A percentile compares a stretch with the other conserved stretches of the same genome.
phyloP scores from a whole-genome alignment of 2,329 filamentous ascomycete genomes.

The Thielaviopsis ethacetica region DNA sequence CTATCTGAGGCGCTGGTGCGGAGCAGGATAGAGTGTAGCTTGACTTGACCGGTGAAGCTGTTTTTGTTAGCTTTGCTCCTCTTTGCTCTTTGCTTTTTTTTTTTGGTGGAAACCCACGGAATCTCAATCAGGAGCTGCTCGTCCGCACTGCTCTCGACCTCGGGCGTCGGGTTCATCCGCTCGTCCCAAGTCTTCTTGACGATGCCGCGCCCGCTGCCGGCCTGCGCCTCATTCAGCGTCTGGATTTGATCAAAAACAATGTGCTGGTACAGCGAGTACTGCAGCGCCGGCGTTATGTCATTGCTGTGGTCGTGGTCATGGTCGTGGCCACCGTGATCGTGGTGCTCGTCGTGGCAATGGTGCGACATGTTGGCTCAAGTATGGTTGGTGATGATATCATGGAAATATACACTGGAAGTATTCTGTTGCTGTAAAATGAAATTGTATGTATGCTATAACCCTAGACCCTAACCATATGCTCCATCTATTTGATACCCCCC shows the following conservation, averaged over 20 bases:
- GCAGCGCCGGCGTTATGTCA: conserved; percentile 80
- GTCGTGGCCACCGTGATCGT: conserved; percentile 32
- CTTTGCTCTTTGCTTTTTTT: neutral
- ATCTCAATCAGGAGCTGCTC: conserved; percentile 88
- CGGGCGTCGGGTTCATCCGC: conserved; percentile 51
- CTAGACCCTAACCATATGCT: conserved; percentile 1
- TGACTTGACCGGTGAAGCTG: conserved; percentile 86
- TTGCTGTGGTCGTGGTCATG: conserved; percentile 73
- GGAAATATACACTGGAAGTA: too few species aligned
- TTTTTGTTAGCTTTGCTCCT: neutral
- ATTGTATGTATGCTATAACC: conserved; percentile 1
- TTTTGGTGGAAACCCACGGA: conserved; percentile 43
- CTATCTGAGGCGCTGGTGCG: conserved; percentile 55
- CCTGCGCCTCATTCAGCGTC: conserved; percentile 65
- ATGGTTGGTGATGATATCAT: too few species aligned
- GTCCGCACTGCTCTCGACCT: conserved; percentile 73
- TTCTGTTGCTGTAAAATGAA: too few species aligned
- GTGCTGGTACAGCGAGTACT: conserved; percentile 79
- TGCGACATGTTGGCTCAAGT: conserved; percentile 24
- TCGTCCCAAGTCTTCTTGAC: conserved; percentile 87
- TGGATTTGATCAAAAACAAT: conserved; percentile 76
- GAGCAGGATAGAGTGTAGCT: conserved; percentile 76
- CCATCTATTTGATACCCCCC: conserved; percentile 23
- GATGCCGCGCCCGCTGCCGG: conserved; percentile 54
- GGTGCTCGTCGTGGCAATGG: conserved; percentile 36